These are phyloP conservation scores for Theobroma cacao DNA, from an alignment of 345 rosid species.

Conservation along the genomic window DNA sequence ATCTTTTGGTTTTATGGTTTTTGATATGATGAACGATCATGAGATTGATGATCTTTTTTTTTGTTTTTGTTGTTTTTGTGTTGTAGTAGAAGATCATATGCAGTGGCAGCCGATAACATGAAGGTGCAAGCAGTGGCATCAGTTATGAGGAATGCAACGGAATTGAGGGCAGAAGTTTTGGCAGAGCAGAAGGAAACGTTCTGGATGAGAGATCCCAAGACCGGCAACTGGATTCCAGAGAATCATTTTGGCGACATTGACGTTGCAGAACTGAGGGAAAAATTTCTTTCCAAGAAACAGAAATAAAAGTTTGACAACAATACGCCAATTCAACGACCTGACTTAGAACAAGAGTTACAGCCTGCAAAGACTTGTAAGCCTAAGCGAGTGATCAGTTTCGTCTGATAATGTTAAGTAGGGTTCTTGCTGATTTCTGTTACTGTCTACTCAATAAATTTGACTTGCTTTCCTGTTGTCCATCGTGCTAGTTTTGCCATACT, in stretches of 20 bases:
- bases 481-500: background rate
- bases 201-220: slow-evolving; percentile 59
- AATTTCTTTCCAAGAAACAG: slow-evolving; percentile 24
- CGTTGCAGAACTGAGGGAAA: slow-evolving; percentile 37
- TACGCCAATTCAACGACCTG: background rate
- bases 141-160: slow-evolving; percentile 11
- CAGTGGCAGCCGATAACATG: slow-evolving; percentile 16
- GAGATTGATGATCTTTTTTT: background rate
- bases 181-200: slow-evolving; percentile 17
- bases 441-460: background rate
- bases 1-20: background rate
- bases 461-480: background rate
- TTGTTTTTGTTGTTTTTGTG: background rate
- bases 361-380: background rate
- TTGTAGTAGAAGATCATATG: slow-evolving; percentile 23
- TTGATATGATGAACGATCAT: background rate
- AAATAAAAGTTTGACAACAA: background rate
- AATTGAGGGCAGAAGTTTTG: background rate
- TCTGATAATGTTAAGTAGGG: background rate
- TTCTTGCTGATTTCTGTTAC: background rate
- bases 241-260: slow-evolving; percentile 36
- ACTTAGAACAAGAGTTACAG: background rate
- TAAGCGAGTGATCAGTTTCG: background rate
- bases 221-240: slow-evolving; percentile 53
- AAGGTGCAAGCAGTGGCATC: background rate